Conservation (phyloP, 2,329 filamentous ascomycete species). For the Talaromyces sp. region DNA sequence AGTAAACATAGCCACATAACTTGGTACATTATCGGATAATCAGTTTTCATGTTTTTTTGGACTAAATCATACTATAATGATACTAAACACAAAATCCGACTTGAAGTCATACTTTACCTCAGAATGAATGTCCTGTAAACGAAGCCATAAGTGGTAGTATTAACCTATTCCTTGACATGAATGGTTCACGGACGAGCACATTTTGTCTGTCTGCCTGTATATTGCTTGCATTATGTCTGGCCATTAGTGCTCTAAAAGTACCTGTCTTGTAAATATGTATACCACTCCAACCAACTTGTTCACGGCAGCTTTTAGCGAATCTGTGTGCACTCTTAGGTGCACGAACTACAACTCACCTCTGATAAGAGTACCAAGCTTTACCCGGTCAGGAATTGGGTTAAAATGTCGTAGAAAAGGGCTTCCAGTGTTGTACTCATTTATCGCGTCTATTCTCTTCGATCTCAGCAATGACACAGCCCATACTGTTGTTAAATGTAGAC, state of each 20-base stretch:
- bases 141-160: too few relatives aligned
- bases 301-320: not conserved
- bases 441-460: too few relatives aligned
- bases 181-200: not conserved
- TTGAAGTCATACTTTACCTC: not conserved
- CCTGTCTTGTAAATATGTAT: too few relatives aligned
- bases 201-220: not conserved
- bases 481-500: not conserved
- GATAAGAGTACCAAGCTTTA: not conserved
- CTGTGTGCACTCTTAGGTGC: not conserved
- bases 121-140: not conserved
- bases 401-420: not conserved
- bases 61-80: not conserved
- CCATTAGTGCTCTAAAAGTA: not conserved
- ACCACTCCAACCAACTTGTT: too few relatives aligned
- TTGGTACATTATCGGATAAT: not conserved
- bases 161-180: not conserved
- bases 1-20: not conserved
- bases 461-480: too few relatives aligned
- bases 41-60: not conserved
- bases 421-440: not conserved
- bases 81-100: not conserved
- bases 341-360: not conserved
- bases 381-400: not conserved
- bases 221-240: not conserved